These are phyloP conservation scores for Ilyonectria robusta DNA, from an alignment of 2,329 filamentous ascomycete genomes.

Conservation along the genomic window DNA sequence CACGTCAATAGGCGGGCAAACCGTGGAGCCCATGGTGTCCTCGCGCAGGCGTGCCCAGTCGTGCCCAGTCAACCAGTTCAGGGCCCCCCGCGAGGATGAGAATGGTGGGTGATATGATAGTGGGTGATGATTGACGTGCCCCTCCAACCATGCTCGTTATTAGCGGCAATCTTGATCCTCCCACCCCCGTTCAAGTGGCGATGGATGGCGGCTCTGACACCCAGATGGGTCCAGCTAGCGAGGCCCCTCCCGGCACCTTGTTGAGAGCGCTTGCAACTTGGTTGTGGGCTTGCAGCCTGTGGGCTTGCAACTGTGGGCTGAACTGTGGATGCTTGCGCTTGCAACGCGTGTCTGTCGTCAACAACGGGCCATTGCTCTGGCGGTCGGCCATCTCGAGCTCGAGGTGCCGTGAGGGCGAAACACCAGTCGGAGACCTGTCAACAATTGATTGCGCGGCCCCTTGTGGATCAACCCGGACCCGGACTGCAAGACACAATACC, in stretches of 20 bases:
- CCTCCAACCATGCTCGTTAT: conserved; percentile 26
- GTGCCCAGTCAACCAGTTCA: neutral
- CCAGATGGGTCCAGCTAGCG: conserved; percentile 23
- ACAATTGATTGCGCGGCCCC: conserved; percentile 19
- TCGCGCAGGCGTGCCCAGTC: neutral
- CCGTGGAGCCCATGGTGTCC: neutral
- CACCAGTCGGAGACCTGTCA: conserved; percentile 15
- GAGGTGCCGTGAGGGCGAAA: conserved; percentile 7
- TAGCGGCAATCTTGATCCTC: conserved; percentile 29
- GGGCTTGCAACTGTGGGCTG: neutral
- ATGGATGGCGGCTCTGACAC: conserved; percentile 6
- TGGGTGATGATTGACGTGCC: neutral
- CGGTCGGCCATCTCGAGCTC: conserved; percentile 5
- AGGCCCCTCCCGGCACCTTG: conserved; percentile 1
- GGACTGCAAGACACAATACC: conserved; percentile 8
- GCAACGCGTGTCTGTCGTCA: conserved; percentile 21
- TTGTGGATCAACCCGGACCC: conserved; percentile 13
- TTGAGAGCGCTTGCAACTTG: neutral
- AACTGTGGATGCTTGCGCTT: conserved; percentile 9
- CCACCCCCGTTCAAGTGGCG: conserved; percentile 18
- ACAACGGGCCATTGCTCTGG: conserved; percentile 13
- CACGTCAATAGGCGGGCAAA: conserved; percentile 23
- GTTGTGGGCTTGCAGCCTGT: neutral
- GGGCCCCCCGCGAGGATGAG: neutral
- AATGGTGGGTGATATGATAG: neutral